Evolutionary conservation across 2,329 filamentous ascomycete genomes (phyloP), one percentile per base, ranked within the genome.

Genomic region (Phoma sp.): DNA sequence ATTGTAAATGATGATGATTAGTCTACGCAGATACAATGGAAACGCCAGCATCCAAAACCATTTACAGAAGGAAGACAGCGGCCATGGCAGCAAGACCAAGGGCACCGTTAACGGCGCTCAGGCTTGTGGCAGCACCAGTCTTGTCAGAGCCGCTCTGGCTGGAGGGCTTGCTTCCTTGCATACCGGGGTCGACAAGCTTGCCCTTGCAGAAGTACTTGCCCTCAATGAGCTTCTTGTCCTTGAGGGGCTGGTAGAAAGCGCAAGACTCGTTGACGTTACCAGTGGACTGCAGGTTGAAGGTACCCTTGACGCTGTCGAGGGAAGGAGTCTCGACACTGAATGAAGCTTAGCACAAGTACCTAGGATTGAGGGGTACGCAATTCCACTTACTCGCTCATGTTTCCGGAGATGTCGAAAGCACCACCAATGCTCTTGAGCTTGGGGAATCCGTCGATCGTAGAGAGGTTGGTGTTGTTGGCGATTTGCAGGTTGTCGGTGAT

Each of bases 391-490:
- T 84, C 81, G 60, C 86, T 83, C 77, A 97, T 96, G 80, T 86
- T 89, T 69, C 95, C 95, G 67, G 87, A 87, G 75, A 96, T 86
- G 75, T 91, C 88, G 71, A 98, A 82, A 68, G 91, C 91, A 79
- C 93, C 93, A 61, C 65, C 84, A 55, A 97, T 85, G 50, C 80
- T 84, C 71, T 84, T 72, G 25, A 99, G 84, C 61, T 80, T 73
- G 58, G 83, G 82, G 78, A 98, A 89, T 30, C 85, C 86, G 61
- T 83, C 77, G 52, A 97, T 81, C 57, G 79, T 73, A 52, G 77
- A 66, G 30, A 97, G 83, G 51, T 81, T 80, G 57, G 91, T 90
- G 87, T 98, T 97, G 86, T 96, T 96, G 78, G 90, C 88, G 71
- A 99, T 86, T 66, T 89, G 86, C 74, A 96, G 85, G 74, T 89